A percentile compares a stretch with the other conserved stretches of the same genome.
phyloP scores from a whole-genome alignment of 352 stramenopile genomes.

The Lagenidium sp. region DNA sequence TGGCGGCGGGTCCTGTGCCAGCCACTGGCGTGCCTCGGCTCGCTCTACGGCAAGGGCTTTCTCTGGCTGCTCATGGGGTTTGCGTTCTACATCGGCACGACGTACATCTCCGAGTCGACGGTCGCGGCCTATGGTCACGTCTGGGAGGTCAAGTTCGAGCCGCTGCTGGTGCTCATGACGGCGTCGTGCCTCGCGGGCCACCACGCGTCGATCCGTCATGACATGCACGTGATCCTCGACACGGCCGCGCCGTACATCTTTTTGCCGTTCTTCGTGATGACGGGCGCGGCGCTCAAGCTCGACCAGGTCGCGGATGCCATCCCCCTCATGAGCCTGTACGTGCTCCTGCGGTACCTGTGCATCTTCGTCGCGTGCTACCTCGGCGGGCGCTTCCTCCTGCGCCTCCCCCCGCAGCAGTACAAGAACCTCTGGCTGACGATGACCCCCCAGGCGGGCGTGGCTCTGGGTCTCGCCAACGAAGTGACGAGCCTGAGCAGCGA shows the following conservation, averaged over 20 bases:
- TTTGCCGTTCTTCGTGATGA: constrained; percentile 75
- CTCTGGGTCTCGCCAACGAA: constrained; percentile 50
- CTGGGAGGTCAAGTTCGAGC: constrained; percentile 69
- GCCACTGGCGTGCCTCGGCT: no score
- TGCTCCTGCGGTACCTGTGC: constrained; percentile 37
- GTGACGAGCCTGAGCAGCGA: constrained; percentile 37
- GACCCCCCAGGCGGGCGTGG: constrained; percentile 61
- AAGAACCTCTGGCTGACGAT: constrained; percentile 73
- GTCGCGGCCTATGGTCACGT: constrained; percentile 31
- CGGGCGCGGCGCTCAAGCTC: constrained; percentile 51
- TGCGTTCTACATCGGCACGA: constrained; percentile 49
- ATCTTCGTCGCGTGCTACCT: constrained; percentile 61
- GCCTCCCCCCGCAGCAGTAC: constrained; percentile 47
- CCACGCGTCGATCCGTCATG: constrained; percentile 47
- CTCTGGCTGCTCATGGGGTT: constrained; percentile 53
- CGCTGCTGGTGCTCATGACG: constrained; percentile 57
- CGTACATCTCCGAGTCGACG: constrained; percentile 29
- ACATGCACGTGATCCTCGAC: constrained; percentile 74
- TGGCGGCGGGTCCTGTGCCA: no score
- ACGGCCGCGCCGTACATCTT: constrained; percentile 62
- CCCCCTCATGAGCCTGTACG: constrained; percentile 58
- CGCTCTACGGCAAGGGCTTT: constrained; percentile 54
- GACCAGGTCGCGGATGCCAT: constrained; percentile 49
- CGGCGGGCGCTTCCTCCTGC: constrained; percentile 48
- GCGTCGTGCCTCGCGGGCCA: constrained; percentile 56